Percentiles rank a stretch among this genome's conserved stretches.
Conservation (phyloP, 139 green algal species). For the Picochlorum sp. region DNA sequence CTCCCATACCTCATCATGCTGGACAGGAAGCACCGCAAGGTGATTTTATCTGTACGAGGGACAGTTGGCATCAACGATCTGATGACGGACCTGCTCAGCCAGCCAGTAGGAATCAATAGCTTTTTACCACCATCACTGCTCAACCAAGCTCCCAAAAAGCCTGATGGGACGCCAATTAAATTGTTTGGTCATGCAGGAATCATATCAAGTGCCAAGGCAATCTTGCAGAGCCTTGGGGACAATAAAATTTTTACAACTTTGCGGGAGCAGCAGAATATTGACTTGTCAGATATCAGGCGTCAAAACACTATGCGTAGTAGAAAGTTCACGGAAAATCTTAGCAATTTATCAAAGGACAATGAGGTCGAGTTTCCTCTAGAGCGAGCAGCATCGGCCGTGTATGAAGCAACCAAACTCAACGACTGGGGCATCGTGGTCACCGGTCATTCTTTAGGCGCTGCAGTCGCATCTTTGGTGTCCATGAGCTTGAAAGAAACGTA, state of each 20-base stretch:
- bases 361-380: not conserved
- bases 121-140: constrained; percentile 5
- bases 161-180: constrained; percentile 8
- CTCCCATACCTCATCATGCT: constrained; percentile 42
- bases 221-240: constrained; percentile 38
- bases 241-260: constrained; percentile 24
- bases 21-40: constrained; percentile 11
- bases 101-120: constrained; percentile 10
- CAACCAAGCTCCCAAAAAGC: not conserved
- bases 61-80: constrained; percentile 22
- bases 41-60: constrained; percentile 27
- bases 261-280: not conserved
- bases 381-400: constrained; percentile 13
- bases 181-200: constrained; percentile 34
- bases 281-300: not conserved
- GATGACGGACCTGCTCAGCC: constrained; percentile 19
- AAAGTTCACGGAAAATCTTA: not conserved
- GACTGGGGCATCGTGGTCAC: constrained; percentile 36
- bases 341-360: not conserved
- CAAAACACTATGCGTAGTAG: not conserved
- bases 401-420: constrained; percentile 11
- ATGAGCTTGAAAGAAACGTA: constrained; percentile 36
- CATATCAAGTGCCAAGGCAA: constrained; percentile 25
- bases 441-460: constrained; percentile 42
- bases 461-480: constrained; percentile 33